These are phyloP conservation scores for Mycocentrospora acerina DNA, from an alignment of 2,329 filamentous ascomycete genomes.

Conservation along the genomic window DNA sequence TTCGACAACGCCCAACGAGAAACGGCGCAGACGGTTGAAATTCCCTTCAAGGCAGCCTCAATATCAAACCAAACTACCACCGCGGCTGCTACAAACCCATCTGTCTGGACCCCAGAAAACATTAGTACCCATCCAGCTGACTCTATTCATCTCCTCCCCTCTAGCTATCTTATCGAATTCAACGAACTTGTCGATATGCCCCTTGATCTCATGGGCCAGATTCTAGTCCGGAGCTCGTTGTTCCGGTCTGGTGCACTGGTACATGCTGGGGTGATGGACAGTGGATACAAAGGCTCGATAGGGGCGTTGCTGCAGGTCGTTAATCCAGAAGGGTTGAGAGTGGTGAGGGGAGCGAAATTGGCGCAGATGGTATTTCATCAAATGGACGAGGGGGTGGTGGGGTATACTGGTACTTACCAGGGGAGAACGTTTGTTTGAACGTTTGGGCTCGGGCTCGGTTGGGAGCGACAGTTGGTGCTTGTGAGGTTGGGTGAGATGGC, in stretches of 20 bases:
- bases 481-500: too few relatives aligned
- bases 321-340: slow-evolving; percentile 39
- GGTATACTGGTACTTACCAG: slow-evolving; percentile 45
- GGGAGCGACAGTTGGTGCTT: too few relatives aligned
- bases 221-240: slow-evolving; percentile 44
- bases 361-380: slow-evolving; percentile 46
- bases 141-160: slow-evolving; percentile 7
- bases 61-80: not conserved
- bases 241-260: slow-evolving; percentile 44
- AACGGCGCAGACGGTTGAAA: slow-evolving; percentile 2
- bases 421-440: too few relatives aligned
- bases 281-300: slow-evolving; percentile 46
- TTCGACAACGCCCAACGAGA: slow-evolving; percentile 6
- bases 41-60: not conserved
- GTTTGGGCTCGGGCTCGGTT: too few relatives aligned
- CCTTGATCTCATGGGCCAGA: slow-evolving; percentile 42
- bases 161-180: slow-evolving; percentile 45
- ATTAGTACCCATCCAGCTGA: not conserved
- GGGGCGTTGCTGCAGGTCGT: slow-evolving; percentile 43
- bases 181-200: slow-evolving; percentile 46
- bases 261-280: slow-evolving; percentile 45
- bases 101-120: too few relatives aligned
- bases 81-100: too few relatives aligned
- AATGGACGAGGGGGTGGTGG: slow-evolving; percentile 40
- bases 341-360: slow-evolving; percentile 40